Evolutionary conservation across 257 asterid genomes (phyloP), one percentile per base, ranked within the genome.

Genomic region (Nicotiana obtusifolia): DNA sequence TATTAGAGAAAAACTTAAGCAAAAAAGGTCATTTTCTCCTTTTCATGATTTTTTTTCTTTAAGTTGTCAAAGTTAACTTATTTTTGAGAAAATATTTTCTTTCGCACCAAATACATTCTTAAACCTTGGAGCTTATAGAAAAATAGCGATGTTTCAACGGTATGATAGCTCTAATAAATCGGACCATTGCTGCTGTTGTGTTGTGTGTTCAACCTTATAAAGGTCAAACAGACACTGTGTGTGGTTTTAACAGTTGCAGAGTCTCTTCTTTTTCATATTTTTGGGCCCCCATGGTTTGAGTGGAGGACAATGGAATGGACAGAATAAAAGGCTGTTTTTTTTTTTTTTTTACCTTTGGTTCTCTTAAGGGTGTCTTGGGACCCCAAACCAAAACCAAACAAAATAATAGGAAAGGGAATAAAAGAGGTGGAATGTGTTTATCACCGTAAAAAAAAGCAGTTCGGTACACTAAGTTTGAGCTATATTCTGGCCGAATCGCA

Each of bases 331-430:
- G 69, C 26, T 73, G 80, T 80, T 64, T 81, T 35, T 81, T n/a
- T n/a, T n/a, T 80, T 64, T 81, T 35, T 85, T 66, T 80, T 2
- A 57, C 64, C 64, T 19, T 57, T 57, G 64, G 11, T n/a, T 57
- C 64, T 57, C 60, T 47, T 78, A 6, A 5, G 9, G 44, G 9
- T 35, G 49, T 56, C 81, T 84, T 83, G 89, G 92, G 92, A 82
- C 89, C 88, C 85, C 68, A 84, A 86, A 88, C 62, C 19, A 57
- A 57, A 57, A 87, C 85, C 68, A 84, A 86, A 88, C 62, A 19
- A 57, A 57, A 57, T 17, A 57, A 57, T 57, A 19, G 26, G 24
- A 19, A 19, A 57, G 11, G 26, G 26, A 57, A 57, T 57, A 57
- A 5, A 57, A 57, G 62, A 57, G 26, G 62, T 17, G 19, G 22